Base-by-base conservation (phyloP, 164 flowering plant species). In the Aristolochia contorta region DNA sequence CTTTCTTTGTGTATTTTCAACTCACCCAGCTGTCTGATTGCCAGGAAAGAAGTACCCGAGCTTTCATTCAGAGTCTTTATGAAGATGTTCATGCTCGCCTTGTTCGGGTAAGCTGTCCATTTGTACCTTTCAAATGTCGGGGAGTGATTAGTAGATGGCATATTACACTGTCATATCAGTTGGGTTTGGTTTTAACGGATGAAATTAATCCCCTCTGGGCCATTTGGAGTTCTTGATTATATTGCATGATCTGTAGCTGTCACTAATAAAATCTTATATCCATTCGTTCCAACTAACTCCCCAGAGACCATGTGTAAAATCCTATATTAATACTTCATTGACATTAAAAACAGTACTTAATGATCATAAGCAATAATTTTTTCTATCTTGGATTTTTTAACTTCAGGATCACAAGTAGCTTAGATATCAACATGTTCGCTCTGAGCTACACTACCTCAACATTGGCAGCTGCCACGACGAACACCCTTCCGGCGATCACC, bases 381-480 rank as follows among this genome's bases (percentile, higher is more conserved):
- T 54, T 54, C 9, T 25, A 25, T 55, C 5, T 24, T 47, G 59
- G 24, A 12, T n/a, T 43, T 33, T 25, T 20, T 7, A 22, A 41
- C 66, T 73, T 58, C 75, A 87, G 94, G 79, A 79, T 87, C 7
- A 80, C 86, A 2, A 49, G 75, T 20, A 72, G 80, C 70, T 72
- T 83, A 70, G 69, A 85, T 59, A 9, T 78, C 12, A 62, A 74
- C 25, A 83, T 82, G 0, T 25, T 87, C 12, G 89, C 72, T 0
- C 77, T 83, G 13, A 54, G 63, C 30, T 82, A 83, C 58, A 82
- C 95, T 0, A 76, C 87, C 4, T 82, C 95, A 32, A 80, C 79
- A 33, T 69, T 87, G 73, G 87, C 80, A 25, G 80, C 95, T 70
- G 91, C 95, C 65, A 68, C 81, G n/a, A 47, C 84, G 21, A 85